Evolutionary conservation across 306 rosid genomes (phyloP), one percentile per base, ranked within the genome.

Genomic region (Lathyrus sativus): DNA sequence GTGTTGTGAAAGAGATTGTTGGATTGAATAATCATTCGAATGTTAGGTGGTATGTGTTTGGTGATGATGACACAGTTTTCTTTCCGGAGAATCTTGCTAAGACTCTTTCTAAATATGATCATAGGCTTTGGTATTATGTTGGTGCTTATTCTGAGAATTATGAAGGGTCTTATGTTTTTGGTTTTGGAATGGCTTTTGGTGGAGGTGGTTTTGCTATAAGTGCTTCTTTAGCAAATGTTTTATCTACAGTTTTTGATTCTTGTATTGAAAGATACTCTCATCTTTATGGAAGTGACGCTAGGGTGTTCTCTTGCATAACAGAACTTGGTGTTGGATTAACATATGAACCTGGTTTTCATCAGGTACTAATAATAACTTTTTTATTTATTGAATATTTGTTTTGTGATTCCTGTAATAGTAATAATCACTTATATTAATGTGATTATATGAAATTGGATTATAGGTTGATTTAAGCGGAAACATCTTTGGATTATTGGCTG

Each of bases 21-120:
- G 90, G 82, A 0, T 74, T 79, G 17, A 82, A 84, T 14, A 82
- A 84, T 14, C 80, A 80, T 65, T 69, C 91, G 0, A 57, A 64
- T 70, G 98, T 90, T 55, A 75, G 89, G 31, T 92, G 98, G 98
- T 92, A 83, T 59, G 96, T 92, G 35, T 92, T 90, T 45, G 98
- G 96, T 1, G 96, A 92, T 17, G 98, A 92, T 65, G 96, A 88
- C 77, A 92, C 96, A 0, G 14, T 90, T 61, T 90, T 89, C 74
- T 86, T 90, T n/a, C 86, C 95, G 0, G 86, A 90, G 70, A 92
- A 92, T 82, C 39, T 90, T 80, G 81, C 67, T 9, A 88, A 88
- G 65, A 88, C 88, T 13, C 96, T 92, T 48, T 85, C 93, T 6
- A 85, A 88, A 74, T 90, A 86, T 73, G 96, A 92, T 49, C 85